Evolutionary conservation across 306 rosid genomes (phyloP).

Genomic region (Luffa acutangula): DNA sequence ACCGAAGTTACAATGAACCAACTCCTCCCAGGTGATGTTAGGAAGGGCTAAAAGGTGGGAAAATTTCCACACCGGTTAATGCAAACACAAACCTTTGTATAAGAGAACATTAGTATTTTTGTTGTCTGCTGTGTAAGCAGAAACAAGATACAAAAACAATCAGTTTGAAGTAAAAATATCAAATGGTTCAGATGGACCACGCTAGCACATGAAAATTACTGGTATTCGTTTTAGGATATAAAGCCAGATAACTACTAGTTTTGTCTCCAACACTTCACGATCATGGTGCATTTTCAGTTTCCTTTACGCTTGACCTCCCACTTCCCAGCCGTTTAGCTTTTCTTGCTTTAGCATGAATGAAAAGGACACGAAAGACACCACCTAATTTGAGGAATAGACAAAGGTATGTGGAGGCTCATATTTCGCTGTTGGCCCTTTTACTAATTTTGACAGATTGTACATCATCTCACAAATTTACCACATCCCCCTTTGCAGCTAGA

Average conservation of each 20-base stretch:
- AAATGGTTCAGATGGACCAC: not conserved
- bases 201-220: not conserved
- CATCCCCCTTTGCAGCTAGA: not conserved
- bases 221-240: not conserved
- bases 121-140: not conserved
- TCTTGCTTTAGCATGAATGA: not conserved
- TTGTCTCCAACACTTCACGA: not conserved
- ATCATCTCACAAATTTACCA: not conserved
- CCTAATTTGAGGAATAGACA: not conserved
- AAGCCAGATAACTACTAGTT: not conserved
- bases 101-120: not conserved
- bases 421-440: not conserved
- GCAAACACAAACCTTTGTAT: not conserved
- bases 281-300: not conserved
- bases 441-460: not conserved
- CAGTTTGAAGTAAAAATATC: not conserved
- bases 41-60: not conserved
- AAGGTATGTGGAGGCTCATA: not conserved
- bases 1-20: not conserved
- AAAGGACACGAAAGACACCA: not conserved
- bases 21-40: not conserved
- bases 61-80: not conserved
- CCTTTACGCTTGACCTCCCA: not conserved
- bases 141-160: not conserved
- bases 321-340: not conserved